Base-by-base conservation (phyloP, 495 filamentous ascomycete species). In the Chaetomidium leptoderma region DNA sequence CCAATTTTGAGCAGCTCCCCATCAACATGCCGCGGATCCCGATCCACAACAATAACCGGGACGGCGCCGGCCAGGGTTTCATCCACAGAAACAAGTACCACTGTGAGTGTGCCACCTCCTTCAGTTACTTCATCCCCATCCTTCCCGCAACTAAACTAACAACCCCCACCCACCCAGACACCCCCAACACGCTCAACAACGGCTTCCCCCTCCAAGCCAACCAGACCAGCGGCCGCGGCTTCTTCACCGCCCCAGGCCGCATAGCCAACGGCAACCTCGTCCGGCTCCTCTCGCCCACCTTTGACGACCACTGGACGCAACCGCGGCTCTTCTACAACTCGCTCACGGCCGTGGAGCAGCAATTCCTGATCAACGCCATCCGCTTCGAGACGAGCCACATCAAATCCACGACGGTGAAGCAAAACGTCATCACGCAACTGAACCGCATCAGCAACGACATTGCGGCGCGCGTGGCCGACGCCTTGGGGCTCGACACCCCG, bases 321-420 rank as follows among this genome's bases (percentile, higher is more conserved):
- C 81, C 86, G 0, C 81, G 88, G 3, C 77, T 91, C 8, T 87
- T 91, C 73, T 90, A 79, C 78, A 89, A 90, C 80, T 90, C 86
- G 0, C 80, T 92, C 43, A 67, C 79, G 6, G 75, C 81, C 8
- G 79, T 81, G 0, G 88, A 91, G 64, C 81, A 90, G 66, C 88
- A 92, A 66, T 86, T 90, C 69, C 66, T 90, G 55, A 78, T 92
- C 70, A 86, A 92, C 71, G 88, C 86, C 1, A 83, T 90, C 56
- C 85, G 88, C 27, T 92, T 91, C 70, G 88, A 92, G 68, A 73
- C 77, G 7, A 78, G 81, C 8, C 80, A 87, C 37, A 59, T 90
- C 40, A 69, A 76, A 54, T 85, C 80, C 47, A 44, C 62, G 1
- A 61, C 73, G 24, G 86, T 91, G 16, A 80, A 77, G 70, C 60